phyloP scores from a whole-genome alignment of 495 filamentous ascomycete species.

The Stereocaulon alpinum region DNA sequence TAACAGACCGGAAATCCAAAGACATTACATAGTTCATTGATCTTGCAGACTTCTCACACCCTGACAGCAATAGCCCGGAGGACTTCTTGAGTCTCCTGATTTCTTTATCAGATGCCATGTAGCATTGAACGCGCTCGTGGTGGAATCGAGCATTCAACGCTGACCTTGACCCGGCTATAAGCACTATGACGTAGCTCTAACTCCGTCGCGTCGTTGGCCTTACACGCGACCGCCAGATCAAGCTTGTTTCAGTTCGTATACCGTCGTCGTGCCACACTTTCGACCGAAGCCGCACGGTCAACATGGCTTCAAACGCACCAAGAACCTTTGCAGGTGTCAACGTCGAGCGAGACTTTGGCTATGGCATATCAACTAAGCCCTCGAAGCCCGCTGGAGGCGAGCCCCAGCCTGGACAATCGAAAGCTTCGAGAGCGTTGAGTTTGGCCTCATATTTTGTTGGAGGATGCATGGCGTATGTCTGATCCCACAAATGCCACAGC shows the following conservation, averaged over 20 bases:
- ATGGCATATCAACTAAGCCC: slow-evolving; percentile 15
- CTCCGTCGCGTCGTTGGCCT: neutral
- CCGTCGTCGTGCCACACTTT: neutral
- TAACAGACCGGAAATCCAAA: too few relatives aligned
- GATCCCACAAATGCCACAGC: neutral
- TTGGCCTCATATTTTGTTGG: slow-evolving; percentile 16
- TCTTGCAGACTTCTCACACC: too few relatives aligned
- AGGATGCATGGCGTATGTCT: slow-evolving; percentile 23
- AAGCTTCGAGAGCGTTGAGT: slow-evolving; percentile 21
- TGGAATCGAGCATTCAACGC: too few relatives aligned
- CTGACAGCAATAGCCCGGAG: too few relatives aligned
- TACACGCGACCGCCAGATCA: neutral
- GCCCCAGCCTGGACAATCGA: slow-evolving; percentile 18
- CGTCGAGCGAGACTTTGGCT: slow-evolving; percentile 13
- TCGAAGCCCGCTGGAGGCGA: slow-evolving; percentile 10
- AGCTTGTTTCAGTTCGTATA: neutral
- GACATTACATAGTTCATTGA: too few relatives aligned
- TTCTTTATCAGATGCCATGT: too few relatives aligned
- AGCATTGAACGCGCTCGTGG: too few relatives aligned
- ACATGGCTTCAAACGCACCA: neutral
- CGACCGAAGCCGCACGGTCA: neutral
- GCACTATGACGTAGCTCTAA: slow-evolving; percentile 1
- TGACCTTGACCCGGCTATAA: neutral
- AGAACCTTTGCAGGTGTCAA: slow-evolving; percentile 9
- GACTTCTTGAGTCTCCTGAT: too few relatives aligned